These are phyloP conservation scores for Arbutus unedo DNA, from an alignment of 148 eudicot species.

Conservation along the genomic window DNA sequence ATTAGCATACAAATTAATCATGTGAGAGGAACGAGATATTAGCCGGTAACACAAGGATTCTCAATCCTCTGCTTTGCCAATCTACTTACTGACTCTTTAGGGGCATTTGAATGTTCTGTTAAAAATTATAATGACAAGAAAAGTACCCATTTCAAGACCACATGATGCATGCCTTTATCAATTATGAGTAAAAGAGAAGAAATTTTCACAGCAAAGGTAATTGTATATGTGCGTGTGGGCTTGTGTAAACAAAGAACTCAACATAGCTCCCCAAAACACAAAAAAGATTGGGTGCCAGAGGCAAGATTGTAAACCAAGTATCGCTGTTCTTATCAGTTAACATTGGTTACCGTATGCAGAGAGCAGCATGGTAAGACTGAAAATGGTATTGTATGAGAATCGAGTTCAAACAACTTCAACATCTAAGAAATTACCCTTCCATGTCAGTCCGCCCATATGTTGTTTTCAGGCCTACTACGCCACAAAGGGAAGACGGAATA, in stretches of 20 bases:
- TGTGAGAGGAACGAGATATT: neutral
- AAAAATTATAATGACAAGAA: neutral
- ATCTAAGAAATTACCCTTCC: constrained; percentile 56
- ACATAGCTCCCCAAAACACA: neutral
- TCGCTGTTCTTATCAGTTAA: neutral
- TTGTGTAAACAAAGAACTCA: neutral
- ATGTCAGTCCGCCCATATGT: constrained; percentile 89
- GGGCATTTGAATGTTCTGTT: neutral
- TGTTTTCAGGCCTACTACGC: constrained; percentile 89
- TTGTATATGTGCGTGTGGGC: neutral
- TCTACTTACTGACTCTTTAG: neutral
- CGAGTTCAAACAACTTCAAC: constrained; percentile 8
- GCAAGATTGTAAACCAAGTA: neutral
- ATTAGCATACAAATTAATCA: neutral
- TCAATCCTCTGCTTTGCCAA: neutral
- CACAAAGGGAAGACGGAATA: constrained; percentile 97
- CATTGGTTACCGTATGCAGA: neutral
- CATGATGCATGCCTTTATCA: neutral
- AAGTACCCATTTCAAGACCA: neutral
- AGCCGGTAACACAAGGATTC: neutral
- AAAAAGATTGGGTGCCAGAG: neutral
- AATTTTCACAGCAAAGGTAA: neutral
- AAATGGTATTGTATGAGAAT: neutral
- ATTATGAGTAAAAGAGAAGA: neutral
- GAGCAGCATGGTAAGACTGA: neutral